A percentile compares a stretch with the other conserved stretches of the same genome.
Conservation (phyloP, 1,139 yeast genomes). For the Arxiozyma slooffiae region DNA sequence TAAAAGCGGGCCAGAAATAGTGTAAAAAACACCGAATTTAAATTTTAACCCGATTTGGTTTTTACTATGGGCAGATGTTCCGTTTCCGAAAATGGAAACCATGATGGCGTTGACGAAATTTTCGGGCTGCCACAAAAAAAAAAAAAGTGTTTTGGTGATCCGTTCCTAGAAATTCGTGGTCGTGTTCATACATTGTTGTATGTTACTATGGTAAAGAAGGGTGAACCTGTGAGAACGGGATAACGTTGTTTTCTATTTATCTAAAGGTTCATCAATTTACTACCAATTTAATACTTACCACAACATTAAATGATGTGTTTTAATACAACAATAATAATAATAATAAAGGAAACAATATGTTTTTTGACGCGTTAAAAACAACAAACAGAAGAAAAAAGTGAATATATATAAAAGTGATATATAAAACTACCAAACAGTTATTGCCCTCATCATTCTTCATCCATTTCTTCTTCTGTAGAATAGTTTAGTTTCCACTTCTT, state of each 20-base stretch:
- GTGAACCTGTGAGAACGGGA: background rate
- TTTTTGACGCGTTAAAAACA: too few species aligned
- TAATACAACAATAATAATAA: too few species aligned
- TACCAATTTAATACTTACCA: background rate
- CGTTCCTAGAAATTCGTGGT: conserved; percentile 33
- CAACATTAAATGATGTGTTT: background rate
- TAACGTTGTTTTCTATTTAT: background rate
- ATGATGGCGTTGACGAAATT: conserved; percentile 27
- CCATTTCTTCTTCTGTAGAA: background rate
- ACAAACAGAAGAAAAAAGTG: too few species aligned
- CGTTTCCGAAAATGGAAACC: conserved; percentile 44
- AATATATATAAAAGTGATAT: background rate
- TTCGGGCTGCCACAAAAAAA: conserved; percentile 19
- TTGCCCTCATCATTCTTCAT: too few species aligned
- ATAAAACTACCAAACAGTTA: too few species aligned
- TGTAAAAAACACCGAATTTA: conserved; percentile 39
- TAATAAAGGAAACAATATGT: background rate
- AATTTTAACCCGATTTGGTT: conserved; percentile 45
- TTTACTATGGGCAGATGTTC: conserved; percentile 45
- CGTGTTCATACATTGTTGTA: background rate
- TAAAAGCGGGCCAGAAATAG: conserved; percentile 13
- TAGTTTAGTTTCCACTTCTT: too few species aligned
- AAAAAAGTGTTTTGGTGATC: background rate
- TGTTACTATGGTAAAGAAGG: background rate
- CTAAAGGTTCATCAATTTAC: background rate